Conservation (phyloP, 2,329 filamentous ascomycete genomes). For the Pseudocercospora fijiensis region DNA sequence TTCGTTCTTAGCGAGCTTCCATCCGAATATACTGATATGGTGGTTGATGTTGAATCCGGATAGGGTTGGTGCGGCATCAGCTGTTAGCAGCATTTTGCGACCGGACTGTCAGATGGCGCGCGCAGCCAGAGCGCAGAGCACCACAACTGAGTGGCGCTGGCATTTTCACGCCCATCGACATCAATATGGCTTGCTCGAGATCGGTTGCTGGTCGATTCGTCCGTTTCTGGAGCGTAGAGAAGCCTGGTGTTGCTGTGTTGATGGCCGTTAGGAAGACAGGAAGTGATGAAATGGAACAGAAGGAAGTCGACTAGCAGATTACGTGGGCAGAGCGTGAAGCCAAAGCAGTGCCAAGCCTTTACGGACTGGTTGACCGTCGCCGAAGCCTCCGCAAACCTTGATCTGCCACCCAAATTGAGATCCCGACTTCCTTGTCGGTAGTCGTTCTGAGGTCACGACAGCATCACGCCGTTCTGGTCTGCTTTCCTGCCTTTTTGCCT, state of each 20-base stretch:
- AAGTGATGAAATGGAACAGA: background rate
- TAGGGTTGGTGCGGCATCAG: background rate
- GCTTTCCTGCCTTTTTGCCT: background rate
- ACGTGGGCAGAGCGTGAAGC: constrained; percentile 1
- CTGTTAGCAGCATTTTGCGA: constrained; percentile 6
- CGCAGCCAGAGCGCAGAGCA: background rate
- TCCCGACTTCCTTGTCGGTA: background rate
- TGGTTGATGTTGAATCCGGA: background rate
- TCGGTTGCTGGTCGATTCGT: background rate
- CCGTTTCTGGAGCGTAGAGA: background rate
- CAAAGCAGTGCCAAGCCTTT: background rate
- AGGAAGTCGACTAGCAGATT: background rate
- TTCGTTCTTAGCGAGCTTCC: background rate
- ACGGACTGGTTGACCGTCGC: background rate
- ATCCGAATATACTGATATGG: background rate
- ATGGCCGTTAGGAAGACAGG: background rate
- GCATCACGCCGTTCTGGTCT: background rate
- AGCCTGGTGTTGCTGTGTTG: background rate
- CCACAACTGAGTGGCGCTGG: background rate
- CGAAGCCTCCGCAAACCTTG: background rate
- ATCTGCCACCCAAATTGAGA: background rate
- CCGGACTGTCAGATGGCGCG: background rate
- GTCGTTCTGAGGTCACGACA: background rate
- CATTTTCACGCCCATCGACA: background rate
- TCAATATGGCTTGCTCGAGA: background rate